A percentile compares a stretch with the other conserved stretches of the same genome.
phyloP scores from a whole-genome alignment of 495 filamentous ascomycete species.

The Daldinia childiae region DNA sequence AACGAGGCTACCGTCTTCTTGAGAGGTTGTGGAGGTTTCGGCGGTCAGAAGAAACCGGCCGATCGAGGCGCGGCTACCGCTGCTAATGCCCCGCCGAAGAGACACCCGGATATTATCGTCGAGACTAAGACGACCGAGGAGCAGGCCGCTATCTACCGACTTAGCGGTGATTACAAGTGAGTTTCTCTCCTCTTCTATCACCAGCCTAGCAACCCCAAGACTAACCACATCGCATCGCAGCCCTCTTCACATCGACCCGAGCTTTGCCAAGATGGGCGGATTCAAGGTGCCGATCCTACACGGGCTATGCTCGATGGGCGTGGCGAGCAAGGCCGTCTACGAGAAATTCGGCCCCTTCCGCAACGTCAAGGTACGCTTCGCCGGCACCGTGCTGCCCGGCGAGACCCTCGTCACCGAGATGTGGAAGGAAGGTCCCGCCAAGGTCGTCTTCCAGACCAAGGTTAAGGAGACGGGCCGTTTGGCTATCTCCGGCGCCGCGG shows the following conservation, averaged over 20 bases:
- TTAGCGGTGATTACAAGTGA: conserved; percentile 84
- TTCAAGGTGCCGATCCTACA: conserved; percentile 97
- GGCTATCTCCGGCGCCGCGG: conserved; percentile 87
- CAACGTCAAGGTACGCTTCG: conserved; percentile 97
- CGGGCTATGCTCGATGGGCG: conserved; percentile 94
- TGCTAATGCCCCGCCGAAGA: conserved; percentile 78
- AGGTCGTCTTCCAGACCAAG: conserved; percentile 89
- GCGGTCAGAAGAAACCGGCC: conserved; percentile 79
- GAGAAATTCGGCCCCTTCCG: conserved; percentile 83
- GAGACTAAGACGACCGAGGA: conserved; percentile 93
- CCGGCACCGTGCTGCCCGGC: conserved; percentile 89
- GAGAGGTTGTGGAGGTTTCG: conserved; percentile 91
- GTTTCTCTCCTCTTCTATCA: conserved; percentile 9
- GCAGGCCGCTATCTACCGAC: conserved; percentile 93
- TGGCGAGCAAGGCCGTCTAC: conserved; percentile 89
- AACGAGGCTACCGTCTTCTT: conserved; percentile 94
- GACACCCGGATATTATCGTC: conserved; percentile 79
- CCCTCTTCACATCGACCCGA: conserved; percentile 94
- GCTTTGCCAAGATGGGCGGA: conserved; percentile 92
- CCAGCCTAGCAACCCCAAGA: neutral
- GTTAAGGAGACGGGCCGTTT: conserved; percentile 97
- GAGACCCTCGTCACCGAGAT: conserved; percentile 97
- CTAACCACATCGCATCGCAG: conserved; percentile 52
- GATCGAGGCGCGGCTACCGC: conserved; percentile 82
- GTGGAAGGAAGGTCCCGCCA: conserved; percentile 89